Evolutionary conservation across 2,329 filamentous ascomycete species (phyloP).

Genomic region (Paraphoma sp.): DNA sequence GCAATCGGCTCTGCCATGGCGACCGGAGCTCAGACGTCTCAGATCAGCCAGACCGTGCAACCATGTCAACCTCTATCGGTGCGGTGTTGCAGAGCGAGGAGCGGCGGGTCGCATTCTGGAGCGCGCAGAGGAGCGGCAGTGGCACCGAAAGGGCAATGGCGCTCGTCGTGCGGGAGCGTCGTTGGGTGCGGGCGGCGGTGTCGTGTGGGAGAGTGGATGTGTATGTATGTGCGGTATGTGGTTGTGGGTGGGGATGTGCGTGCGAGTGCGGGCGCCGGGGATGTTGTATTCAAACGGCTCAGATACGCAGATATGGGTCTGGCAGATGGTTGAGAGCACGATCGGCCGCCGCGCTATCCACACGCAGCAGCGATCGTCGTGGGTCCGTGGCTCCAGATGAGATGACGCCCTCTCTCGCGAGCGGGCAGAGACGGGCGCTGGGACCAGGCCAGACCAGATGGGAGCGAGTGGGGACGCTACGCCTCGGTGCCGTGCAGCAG

Average conservation of each 20-base stretch:
- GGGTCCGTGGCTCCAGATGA: constrained; percentile 12
- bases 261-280: not conserved
- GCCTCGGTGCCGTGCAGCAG: not conserved
- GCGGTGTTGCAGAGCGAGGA: constrained; percentile 10
- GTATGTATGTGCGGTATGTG: not conserved
- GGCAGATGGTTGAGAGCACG: constrained; percentile 19
- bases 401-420: constrained; percentile 19
- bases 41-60: constrained; percentile 37
- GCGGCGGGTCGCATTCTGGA: constrained; percentile 38
- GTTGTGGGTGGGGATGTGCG: not conserved
- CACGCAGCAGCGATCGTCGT: constrained; percentile 17
- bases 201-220: not conserved
- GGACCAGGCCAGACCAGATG: constrained; percentile 5
- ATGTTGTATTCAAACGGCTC: constrained; percentile 1
- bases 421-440: constrained; percentile 16
- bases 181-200: not conserved
- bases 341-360: constrained; percentile 20
- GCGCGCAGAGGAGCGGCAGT: not conserved
- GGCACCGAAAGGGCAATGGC: constrained; percentile 1
- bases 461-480: constrained; percentile 17
- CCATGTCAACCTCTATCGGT: constrained; percentile 35
- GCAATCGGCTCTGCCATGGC: constrained; percentile 39
- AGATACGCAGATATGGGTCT: not conserved
- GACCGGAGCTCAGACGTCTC: constrained; percentile 31
- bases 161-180: not conserved